Base-by-base conservation (phyloP, 352 stramenopile genomes). In the Pythium pyrilobum region DNA sequence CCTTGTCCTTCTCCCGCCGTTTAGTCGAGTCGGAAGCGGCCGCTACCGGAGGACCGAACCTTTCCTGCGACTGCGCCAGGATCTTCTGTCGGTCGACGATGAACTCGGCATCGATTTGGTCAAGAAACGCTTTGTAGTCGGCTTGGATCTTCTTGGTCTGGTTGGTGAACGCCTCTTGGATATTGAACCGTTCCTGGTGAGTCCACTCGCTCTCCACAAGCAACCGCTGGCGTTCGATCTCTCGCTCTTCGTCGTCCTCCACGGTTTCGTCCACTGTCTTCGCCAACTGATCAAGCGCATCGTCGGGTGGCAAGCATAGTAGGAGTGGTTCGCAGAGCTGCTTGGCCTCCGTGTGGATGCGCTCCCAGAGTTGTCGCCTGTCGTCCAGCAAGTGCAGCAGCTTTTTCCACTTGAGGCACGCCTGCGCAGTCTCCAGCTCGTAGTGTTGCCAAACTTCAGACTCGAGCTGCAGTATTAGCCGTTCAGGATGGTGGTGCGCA, bases 91-190 rank as follows among this genome's bases (percentile, higher is more conserved):
- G 65, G 33, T 84, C 58, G 0, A 44, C 18, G 2, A 64, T 38
- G 42, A 67, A 77, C 9, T 74, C 63, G 16, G 43, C 24, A n/a
- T 87, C 63, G 13, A 83, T 54, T 40, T 77, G 64, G n/a, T 68
- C 56, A 9, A 83, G 43, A 36, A 72, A 81, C 15, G 31, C 52
- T 48, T 68, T 52, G 39, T 79, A 67, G 31, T 87, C 78, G 11
- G 57, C 44, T 21, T 85, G 70, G 12, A 85, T 63, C 45, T 81
- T 77, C 32, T 71, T 71, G 0, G 64, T 74, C 50, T 87, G 74
- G 37, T 75, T 81, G 7, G 71, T 85, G 48, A 87, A 84, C 2
- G 78, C 78, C 33, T 87, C 71, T 43, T 89, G 67, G 34, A 89
- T 70, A 41, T 81, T 87, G 44, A 85, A 89, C 1, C 75, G 74